phyloP scores from a whole-genome alignment of 345 rosid genomes.

The Lepidium sativum region DNA sequence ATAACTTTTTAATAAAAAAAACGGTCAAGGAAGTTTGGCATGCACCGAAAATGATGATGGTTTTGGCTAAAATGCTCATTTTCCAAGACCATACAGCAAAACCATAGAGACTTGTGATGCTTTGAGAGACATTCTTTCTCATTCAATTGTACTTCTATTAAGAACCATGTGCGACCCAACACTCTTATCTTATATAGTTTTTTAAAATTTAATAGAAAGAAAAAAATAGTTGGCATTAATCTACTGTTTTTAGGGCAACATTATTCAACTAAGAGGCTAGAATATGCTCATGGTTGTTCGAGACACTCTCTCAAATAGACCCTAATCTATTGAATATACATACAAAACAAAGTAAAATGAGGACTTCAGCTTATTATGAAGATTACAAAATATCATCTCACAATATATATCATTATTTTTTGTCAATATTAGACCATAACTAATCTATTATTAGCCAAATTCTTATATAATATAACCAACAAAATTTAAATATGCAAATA shows the following conservation, averaged over 20 bases:
- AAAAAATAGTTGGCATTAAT: neutral
- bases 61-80: slow-evolving; percentile 21
- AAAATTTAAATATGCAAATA: too few relatives aligned
- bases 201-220: neutral
- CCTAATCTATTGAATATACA: neutral
- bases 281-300: neutral
- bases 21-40: slow-evolving; percentile 20
- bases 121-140: slow-evolving; percentile 20
- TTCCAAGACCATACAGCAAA: slow-evolving; percentile 26
- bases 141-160: slow-evolving; percentile 19
- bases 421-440: too few relatives aligned
- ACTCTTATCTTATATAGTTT: neutral
- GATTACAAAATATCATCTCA: too few relatives aligned
- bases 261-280: neutral
- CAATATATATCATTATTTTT: too few relatives aligned
- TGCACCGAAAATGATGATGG: slow-evolving; percentile 30
- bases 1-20: neutral
- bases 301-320: neutral
- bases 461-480: too few relatives aligned
- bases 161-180: slow-evolving; percentile 31
- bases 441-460: too few relatives aligned
- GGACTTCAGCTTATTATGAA: neutral
- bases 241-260: neutral
- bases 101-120: slow-evolving; percentile 17
- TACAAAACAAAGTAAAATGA: neutral